Evolutionary conservation across 2,329 filamentous ascomycete species (phyloP), one percentile per base, ranked within the genome.

Genomic region (Graphium sp.): DNA sequence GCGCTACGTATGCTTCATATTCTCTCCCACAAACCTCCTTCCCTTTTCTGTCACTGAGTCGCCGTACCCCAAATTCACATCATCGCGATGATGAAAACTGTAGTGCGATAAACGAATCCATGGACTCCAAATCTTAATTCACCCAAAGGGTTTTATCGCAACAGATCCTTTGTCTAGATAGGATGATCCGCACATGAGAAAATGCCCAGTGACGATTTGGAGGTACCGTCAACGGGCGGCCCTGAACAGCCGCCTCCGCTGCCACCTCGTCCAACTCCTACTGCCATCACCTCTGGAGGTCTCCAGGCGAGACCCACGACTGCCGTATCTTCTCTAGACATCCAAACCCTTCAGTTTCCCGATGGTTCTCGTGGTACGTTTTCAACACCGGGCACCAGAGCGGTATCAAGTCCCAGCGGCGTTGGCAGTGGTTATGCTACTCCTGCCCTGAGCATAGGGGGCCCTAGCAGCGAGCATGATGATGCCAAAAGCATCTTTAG

Each of bases 241-340:
- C n/a, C n/a, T n/a, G 59, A 60, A 32, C 53, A 50, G 13, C 62
- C 60, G 31, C 66, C 66, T 36, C 65, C 65, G 30, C 54, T 70
- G 29, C 67, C 66, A n/a, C 62, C 66, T 17, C 57, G 64, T 32
- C 58, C 58, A 26, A 38, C 47, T 14, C 50, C 48, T 16, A 52
- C 43, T 30, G 35, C 45, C 24, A 39, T 48, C 22, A 26, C 17
- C 22, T 16, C 16, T 24, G 16, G 11, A 50, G 36, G 52, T 49
- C 43, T 59, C 31, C 60, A 57, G 37, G 73, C 77, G 2, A 73
- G 71, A 34, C 72, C 87, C 26, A 94, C 85, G 4, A 94, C 84
- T 1, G 84, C 84, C 7, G 45, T 95, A 10, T 87, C 83, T 1
- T 66, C 82, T 11, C 65, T 84, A 35, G 84, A 87, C 39, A 75